Evolutionary conservation across 1,284 basidiomycete species (phyloP), one percentile per base, ranked within the genome.

Genomic region (Agaricales sp.): DNA sequence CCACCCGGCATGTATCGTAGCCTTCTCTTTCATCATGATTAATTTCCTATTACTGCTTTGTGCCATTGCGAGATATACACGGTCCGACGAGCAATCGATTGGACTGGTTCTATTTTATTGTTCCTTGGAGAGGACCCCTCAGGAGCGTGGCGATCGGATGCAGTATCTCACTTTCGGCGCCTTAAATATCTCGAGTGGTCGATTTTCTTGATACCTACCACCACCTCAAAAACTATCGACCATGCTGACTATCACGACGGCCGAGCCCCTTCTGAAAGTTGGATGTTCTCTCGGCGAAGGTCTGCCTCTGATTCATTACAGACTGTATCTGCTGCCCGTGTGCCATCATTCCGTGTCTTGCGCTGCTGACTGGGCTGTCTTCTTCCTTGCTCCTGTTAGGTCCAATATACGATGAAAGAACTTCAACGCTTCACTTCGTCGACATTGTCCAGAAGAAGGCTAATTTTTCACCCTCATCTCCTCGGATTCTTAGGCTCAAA

Each of bases 251-350:
- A 30, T 30, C 26, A 43, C 39, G 11, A 22, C 21, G n/a, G 11
- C 44, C 4, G 21, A 45, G 12, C 78, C 81, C 13, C 66, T 82
- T 56, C 63, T 80, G 46, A 64, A 68, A 55, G 68, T 76, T 39
- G 74, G 73, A n/a, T 83, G 80, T 54, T 71, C 64, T 13, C 63
- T 84, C 25, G 82, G 81, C 50, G 79, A 86, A 78, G 79, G 82
- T 81, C 55, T 55, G 52, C 45, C 18, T 20, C 21, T 48, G 44
- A 18, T 24, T 26, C 19, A 22, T 44, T 47, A 24, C 43, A 13
- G 6, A 14, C n/a, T 16, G 16, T 37, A 37, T 37, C 12, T n/a
- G n/a, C n/a, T n/a, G n/a, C n/a, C n/a, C n/a, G n/a, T n/a, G n/a
- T n/a, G n/a, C n/a, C n/a, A n/a, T n/a, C n/a, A n/a, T n/a, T n/a